These are phyloP conservation scores for Kandelia obovata DNA, from an alignment of 345 rosid species.

Conservation along the genomic window DNA sequence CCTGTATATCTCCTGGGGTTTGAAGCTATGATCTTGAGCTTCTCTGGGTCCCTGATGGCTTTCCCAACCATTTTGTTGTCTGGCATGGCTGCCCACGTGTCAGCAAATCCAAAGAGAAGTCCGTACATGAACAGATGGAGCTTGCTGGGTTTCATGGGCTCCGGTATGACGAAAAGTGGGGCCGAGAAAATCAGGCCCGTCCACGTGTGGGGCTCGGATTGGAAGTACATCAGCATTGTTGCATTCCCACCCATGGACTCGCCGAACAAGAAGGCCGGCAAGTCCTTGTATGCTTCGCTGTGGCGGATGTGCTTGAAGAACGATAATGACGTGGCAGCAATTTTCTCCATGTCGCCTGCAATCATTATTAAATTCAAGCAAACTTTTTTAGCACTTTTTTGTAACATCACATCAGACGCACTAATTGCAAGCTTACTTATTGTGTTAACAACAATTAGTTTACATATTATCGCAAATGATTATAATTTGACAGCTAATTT, in stretches of 20 bases:
- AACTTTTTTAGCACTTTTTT: not conserved
- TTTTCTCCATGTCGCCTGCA: constrained; percentile 81
- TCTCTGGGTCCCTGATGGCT: constrained; percentile 74
- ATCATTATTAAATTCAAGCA: not conserved
- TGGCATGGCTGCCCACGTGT: constrained; percentile 94
- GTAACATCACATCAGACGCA: no score
- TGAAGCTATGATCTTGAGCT: constrained; percentile 76
- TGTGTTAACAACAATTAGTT: no score
- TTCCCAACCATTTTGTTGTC: constrained; percentile 85
- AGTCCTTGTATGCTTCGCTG: constrained; percentile 65
- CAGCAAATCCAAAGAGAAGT: constrained; percentile 81
- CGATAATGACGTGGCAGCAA: constrained; percentile 72
- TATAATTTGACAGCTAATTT: no score
- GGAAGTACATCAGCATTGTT: constrained; percentile 91
- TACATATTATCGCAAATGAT: no score
- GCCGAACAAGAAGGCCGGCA: constrained; percentile 82
- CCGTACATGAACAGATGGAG: constrained; percentile 63
- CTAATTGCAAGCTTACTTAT: no score
- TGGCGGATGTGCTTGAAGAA: constrained; percentile 75
- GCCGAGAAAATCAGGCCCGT: constrained; percentile 95
- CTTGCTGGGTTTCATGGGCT: constrained; percentile 84
- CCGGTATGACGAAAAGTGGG: constrained; percentile 86
- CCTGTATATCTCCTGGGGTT: constrained; percentile 86
- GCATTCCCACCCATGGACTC: constrained; percentile 93
- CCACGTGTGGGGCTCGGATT: constrained; percentile 70